Base-by-base conservation (phyloP, 1,284 basidiomycete genomes). In the Marasmius oreades region DNA sequence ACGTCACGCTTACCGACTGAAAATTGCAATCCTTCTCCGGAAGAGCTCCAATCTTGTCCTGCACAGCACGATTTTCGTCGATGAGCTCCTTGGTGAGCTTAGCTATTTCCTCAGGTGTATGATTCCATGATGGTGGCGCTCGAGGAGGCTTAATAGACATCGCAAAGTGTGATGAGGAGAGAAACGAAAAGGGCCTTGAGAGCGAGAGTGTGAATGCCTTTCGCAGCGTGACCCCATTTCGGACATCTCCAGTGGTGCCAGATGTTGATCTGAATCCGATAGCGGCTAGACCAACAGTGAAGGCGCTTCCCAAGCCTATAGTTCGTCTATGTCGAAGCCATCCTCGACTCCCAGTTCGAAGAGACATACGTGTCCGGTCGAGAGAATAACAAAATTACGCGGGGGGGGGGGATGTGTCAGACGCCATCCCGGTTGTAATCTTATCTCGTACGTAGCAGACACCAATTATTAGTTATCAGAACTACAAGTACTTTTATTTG, bases 41-140 rank as follows among this genome's bases (percentile, higher is more conserved):
- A 24, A 92, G 73, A n/a, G 78, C 74, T 39, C 78, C 90, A 57
- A 94, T 73, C 55, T 73, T 73, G 69, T 91, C 85, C 66, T 81
- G 78, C 34, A 81, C 65, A 22, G 71, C 71, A 48, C 81, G 80
- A 67, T 87, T 78, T 36, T 72, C 71, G 10, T 74, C 77, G 63
- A 93, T 86, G 4, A 78, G 72, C 52, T 82, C 76, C 58, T 86
- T 80, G 47, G 85, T 85, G 42, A 86, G 66, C 16, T 71, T 70
- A 5, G 77, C 69, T 52, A 93, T 79, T 44, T 85, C 78, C 50
- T 82, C 77, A 1, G 87, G 73, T 20, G 85, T 77, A 66, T 91
- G 88, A 18, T 82, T 76, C 90, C 90, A 93, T 48, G 68, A 67
- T 26, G 83, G 87, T 1, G 90, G 73, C 26, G 80, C 63, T 66